These are phyloP conservation scores for Cutaneotrichosporon curvatum DNA, from an alignment of 1,284 basidiomycete species.

Conservation along the genomic window DNA sequence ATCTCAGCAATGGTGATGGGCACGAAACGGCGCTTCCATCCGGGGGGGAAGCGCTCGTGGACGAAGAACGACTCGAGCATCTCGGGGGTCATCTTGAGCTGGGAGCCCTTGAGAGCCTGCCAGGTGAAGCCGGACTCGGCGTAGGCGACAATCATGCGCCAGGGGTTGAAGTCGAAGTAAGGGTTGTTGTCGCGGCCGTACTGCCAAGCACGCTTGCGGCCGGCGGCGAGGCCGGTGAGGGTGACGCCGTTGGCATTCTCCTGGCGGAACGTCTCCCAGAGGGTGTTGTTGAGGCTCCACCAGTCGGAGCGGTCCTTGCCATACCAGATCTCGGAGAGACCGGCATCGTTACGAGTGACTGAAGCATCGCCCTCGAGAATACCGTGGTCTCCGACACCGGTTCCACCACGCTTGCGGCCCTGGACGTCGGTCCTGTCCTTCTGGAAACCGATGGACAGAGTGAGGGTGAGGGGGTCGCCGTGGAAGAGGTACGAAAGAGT, in stretches of 20 bases:
- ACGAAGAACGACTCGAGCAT: conserved; percentile 15
- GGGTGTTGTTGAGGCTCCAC: conserved; percentile 7
- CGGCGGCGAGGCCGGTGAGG: conserved; percentile 6
- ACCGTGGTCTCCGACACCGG: conserved; percentile 12
- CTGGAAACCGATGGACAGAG: conserved; percentile 21
- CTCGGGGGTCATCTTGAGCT: conserved; percentile 4
- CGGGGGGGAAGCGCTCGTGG: conserved; percentile 17
- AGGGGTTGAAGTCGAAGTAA: conserved; percentile 18
- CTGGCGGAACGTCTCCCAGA: conserved; percentile 4
- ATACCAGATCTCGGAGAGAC: not conserved
- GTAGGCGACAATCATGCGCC: conserved; percentile 20
- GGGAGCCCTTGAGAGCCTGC: conserved; percentile 12
- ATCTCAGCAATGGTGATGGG: conserved; percentile 14
- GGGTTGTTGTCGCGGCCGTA: conserved; percentile 12
- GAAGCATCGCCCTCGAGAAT: conserved; percentile 19
- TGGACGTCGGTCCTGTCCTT: not conserved
- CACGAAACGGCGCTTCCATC: conserved; percentile 13
- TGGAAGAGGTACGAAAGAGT: conserved; percentile 26
- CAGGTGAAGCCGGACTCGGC: conserved; percentile 16
- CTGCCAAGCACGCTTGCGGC: conserved; percentile 11
- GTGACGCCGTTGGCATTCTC: conserved; percentile 6
- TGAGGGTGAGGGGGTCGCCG: conserved; percentile 28
- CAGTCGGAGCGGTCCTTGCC: conserved; percentile 4
- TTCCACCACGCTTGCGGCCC: conserved; percentile 1
- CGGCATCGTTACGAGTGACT: conserved; percentile 15